These are phyloP conservation scores for Solanum aculeatissimum DNA, from an alignment of 305 asterid species.

Conservation along the genomic window DNA sequence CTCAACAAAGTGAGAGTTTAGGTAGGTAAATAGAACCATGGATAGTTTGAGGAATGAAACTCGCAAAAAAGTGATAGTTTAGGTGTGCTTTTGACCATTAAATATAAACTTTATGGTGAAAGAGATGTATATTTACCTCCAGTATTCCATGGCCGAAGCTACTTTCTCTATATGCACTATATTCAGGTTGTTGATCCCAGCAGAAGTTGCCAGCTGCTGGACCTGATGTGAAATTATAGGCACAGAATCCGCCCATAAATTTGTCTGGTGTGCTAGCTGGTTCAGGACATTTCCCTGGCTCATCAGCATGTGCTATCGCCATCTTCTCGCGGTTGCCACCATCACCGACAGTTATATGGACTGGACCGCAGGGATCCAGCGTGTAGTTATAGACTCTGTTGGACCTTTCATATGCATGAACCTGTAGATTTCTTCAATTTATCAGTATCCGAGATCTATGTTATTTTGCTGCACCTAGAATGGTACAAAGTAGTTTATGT, in stretches of 20 bases:
- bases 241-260: conserved; percentile 87
- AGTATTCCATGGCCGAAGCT: conserved; percentile 95
- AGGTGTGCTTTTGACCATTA: not conserved
- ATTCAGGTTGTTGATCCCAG: conserved; percentile 89
- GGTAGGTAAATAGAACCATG: no score
- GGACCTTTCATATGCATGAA: conserved; percentile 93
- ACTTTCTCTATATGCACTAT: conserved; percentile 76
- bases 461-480: not conserved
- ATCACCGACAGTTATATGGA: conserved; percentile 71
- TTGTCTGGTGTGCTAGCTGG: conserved; percentile 65
- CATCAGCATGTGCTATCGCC: conserved; percentile 69
- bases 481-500: not conserved
- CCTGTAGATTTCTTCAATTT: conserved; percentile 21
- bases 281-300: conserved; percentile 65
- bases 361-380: conserved; percentile 83
- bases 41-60: not conserved
- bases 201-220: conserved; percentile 89
- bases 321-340: conserved; percentile 97
- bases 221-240: conserved; percentile 71
- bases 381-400: conserved; percentile 84
- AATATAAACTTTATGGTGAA: not conserved
- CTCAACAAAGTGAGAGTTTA: no score
- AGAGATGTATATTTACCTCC: conserved; percentile 34
- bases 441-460: not conserved
- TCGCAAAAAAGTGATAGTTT: not conserved